A percentile compares a stretch with the other conserved stretches of the same genome.
These are phyloP conservation scores for Barnettozyma botsteinii DNA, from an alignment of 805 yeast species.

Conservation along the genomic window DNA sequence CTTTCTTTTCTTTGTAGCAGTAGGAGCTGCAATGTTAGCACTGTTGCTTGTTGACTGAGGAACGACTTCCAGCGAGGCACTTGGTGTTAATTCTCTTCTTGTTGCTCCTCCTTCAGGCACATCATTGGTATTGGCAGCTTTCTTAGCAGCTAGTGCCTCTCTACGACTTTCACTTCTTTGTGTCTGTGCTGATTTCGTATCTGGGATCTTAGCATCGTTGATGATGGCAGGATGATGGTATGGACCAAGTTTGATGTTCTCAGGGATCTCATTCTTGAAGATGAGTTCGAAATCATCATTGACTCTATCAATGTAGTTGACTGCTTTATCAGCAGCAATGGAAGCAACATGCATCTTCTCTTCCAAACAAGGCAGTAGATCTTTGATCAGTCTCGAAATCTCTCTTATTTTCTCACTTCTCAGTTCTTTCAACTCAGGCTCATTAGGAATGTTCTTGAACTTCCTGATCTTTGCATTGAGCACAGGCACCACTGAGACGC, in stretches of 20 bases:
- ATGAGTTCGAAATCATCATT: constrained; percentile 78
- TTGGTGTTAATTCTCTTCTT: constrained; percentile 20
- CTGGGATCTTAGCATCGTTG: constrained; percentile 45
- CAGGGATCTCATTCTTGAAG: constrained; percentile 76
- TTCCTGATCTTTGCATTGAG: constrained; percentile 48
- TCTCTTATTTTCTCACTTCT: constrained; percentile 28
- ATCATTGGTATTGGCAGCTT: constrained; percentile 44
- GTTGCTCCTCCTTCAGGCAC: constrained; percentile 15
- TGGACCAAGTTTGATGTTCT: constrained; percentile 68
- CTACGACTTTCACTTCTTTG: constrained; percentile 81
- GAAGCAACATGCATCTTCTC: constrained; percentile 97
- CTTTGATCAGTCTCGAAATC: constrained; percentile 43
- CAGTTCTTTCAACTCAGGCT: constrained; percentile 7
- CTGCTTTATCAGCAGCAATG: constrained; percentile 74
- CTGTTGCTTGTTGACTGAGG: no score
- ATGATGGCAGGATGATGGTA: constrained; percentile 89
- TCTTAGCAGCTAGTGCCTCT: constrained; percentile 88
- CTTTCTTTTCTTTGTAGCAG: constrained; percentile 22
- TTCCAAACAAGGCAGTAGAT: constrained; percentile 85
- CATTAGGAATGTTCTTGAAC: constrained; percentile 35
- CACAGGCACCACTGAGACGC: constrained; percentile 67
- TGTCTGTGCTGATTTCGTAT: constrained; percentile 58
- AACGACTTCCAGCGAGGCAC: no score
- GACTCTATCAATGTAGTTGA: constrained; percentile 62
- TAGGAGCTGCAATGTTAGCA: constrained; percentile 2